A percentile compares a stretch with the other conserved stretches of the same genome.
phyloP scores from a whole-genome alignment of 2,329 filamentous ascomycete species.

The Nemania sp. region DNA sequence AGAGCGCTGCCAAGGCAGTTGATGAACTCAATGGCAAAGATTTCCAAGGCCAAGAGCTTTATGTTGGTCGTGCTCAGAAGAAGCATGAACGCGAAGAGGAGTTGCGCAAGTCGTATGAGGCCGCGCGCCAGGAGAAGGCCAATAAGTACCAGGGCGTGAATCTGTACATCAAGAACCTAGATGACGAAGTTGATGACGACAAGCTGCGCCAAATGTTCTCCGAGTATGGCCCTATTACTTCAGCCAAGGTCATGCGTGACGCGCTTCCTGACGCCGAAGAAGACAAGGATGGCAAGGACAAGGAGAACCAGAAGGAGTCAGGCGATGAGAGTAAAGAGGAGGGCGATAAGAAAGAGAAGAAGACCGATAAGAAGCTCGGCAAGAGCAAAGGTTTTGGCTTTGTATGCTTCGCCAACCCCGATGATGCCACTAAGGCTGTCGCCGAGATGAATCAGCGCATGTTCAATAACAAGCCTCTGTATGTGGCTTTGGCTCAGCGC shows the following conservation, averaged over 20 bases:
- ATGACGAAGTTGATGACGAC: conserved; percentile 96
- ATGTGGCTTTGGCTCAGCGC: conserved; percentile 97
- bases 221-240: conserved; percentile 94
- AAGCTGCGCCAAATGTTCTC: conserved; percentile 95
- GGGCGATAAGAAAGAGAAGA: conserved; percentile 71
- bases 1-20: conserved; percentile 85
- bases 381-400: conserved; percentile 99
- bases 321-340: conserved; percentile 65
- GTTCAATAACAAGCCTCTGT: conserved; percentile 95
- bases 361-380: conserved; percentile 77
- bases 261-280: conserved; percentile 67
- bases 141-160: conserved; percentile 99
- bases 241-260: conserved; percentile 99
- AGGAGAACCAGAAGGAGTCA: conserved; percentile 62
- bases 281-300: conserved; percentile 65
- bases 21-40: conserved; percentile 93
- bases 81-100: conserved; percentile 99
- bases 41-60: conserved; percentile 93
- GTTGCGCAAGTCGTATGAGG: conserved; percentile 98
- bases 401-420: conserved; percentile 99
- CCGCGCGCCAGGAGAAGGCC: conserved; percentile 96
- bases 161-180: conserved; percentile 99
- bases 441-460: conserved; percentile 99
- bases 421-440: conserved; percentile 98
- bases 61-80: conserved; percentile 99